A percentile compares a stretch with the other conserved stretches of the same genome.
These are phyloP conservation scores for Aspergillus incahuasiensis DNA, from an alignment of 495 filamentous ascomycete genomes.

Conservation along the genomic window DNA sequence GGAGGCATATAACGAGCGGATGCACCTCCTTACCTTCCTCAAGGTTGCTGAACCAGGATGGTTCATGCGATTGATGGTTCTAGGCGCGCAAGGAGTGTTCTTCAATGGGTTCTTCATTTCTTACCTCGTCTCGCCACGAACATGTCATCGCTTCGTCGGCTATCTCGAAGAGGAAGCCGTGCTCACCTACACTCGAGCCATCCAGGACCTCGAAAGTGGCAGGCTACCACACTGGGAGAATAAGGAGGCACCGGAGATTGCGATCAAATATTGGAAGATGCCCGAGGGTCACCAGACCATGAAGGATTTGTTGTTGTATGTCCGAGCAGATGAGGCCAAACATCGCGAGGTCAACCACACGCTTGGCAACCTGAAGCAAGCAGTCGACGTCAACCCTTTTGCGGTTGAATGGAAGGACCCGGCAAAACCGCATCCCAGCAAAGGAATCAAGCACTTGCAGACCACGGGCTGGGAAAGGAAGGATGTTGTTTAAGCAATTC, in stretches of 20 bases:
- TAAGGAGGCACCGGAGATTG: constrained; percentile 80
- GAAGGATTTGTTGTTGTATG: constrained; percentile 79
- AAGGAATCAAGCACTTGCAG: constrained; percentile 64
- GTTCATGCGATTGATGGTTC: constrained; percentile 85
- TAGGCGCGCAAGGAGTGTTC: constrained; percentile 82
- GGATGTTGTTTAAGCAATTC: constrained; percentile 63
- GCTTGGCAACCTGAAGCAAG: constrained; percentile 75
- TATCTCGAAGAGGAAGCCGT: constrained; percentile 97
- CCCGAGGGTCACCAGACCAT: constrained; percentile 78
- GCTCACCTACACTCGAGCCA: constrained; percentile 84
- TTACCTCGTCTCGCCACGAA: constrained; percentile 84
- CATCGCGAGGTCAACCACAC: constrained; percentile 98
- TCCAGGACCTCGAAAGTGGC: constrained; percentile 79
- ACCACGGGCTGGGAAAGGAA: constrained; percentile 75
- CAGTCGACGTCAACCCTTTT: constrained; percentile 86
- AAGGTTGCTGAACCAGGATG: constrained; percentile 83
- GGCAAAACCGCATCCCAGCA: constrained; percentile 59
- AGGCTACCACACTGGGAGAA: constrained; percentile 77
- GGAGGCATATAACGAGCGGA: constrained; percentile 92
- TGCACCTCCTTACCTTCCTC: constrained; percentile 93
- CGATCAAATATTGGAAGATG: constrained; percentile 88
- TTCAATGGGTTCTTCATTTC: constrained; percentile 90
- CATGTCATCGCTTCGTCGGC: constrained; percentile 92
- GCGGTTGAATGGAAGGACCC: constrained; percentile 66
- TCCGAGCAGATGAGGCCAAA: constrained; percentile 93